Percentiles rank a stretch among this genome's conserved stretches.
These are phyloP conservation scores for Cyberlindnera xylosilytica DNA, from an alignment of 805 yeast genomes.

Conservation along the genomic window DNA sequence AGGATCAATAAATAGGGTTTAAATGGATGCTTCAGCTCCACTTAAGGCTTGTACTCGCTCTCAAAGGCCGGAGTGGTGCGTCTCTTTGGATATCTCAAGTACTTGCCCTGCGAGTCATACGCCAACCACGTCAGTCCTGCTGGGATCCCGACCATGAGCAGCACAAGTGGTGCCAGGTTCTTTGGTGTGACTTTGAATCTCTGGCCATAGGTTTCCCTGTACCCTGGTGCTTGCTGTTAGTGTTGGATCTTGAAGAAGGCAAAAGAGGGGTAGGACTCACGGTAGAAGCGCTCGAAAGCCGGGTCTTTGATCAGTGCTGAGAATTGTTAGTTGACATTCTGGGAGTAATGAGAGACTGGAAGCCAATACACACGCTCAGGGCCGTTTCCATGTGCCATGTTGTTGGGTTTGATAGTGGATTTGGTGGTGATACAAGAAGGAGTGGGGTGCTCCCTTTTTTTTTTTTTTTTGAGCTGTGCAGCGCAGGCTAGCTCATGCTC, in stretches of 20 bases:
- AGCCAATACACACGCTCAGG: constrained; percentile 10
- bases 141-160: constrained; percentile 23
- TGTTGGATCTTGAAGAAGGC: constrained; percentile 1
- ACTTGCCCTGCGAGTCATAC: constrained; percentile 25
- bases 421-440: neutral
- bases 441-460: too few species aligned
- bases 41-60: constrained; percentile 21
- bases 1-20: constrained; percentile 5
- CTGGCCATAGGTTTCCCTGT: constrained; percentile 23
- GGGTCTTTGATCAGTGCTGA: constrained; percentile 26
- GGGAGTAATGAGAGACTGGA: neutral
- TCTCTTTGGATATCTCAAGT: constrained; percentile 23
- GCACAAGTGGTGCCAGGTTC: constrained; percentile 19
- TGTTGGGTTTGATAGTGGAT: neutral
- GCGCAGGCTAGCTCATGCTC: too few species aligned
- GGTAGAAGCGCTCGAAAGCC: constrained; percentile 25
- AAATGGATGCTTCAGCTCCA: too few species aligned
- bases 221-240: constrained; percentile 10
- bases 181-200: constrained; percentile 25
- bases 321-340: constrained; percentile 13
- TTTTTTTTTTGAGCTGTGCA: too few species aligned
- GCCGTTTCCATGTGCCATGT: constrained; percentile 17
- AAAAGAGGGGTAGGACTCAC: constrained; percentile 15
- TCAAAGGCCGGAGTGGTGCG: constrained; percentile 23
- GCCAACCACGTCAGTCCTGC: constrained; percentile 23